Base-by-base conservation (phyloP, 257 asterid species). In the Solanum chaucha region DNA sequence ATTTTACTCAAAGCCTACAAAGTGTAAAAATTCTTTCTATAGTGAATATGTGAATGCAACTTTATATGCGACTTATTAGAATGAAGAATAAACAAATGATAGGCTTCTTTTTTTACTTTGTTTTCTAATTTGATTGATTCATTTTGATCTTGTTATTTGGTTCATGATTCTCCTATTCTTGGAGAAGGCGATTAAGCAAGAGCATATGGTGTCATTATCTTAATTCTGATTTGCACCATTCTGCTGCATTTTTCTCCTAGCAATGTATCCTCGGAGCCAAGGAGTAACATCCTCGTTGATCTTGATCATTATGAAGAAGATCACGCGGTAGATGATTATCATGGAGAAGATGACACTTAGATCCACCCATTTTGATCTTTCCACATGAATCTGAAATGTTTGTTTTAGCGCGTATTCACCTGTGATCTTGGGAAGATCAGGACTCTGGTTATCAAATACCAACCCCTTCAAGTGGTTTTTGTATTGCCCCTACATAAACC, bases 261-360 rank as follows among this genome's bases (percentile, higher is more conserved):
- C 98, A n/a, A 95, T 86, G 87, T 91, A 94, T 24, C 99, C 98
- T 1, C 98, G 95, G 67, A 95, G 91, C 98, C 98, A 94, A 4
- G 98, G 99, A 8, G 99, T 97, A 12, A 97, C 96, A 5, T 95
- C 99, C 94, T 97, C 99, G 55, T 92, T 97, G 15, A 94, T 89
- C 87, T 97, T 97, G 93, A 97, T 97, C 95, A 94, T 89, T 87
- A 94, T 59, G 94, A 94, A 97, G 95, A 97, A 97, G 86, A 97
- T 92, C 86, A 95, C 78, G 14, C 99, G 96, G 78, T 97, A 97
- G 87, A 91, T 88, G 80, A 97, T 78, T 77, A 95, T 95, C 99
- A 97, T 97, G 92, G 95, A 87, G 86, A 94, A 88, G 34, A 94
- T 91, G 17, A 97, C 99, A 74, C 98, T 92, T 10, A 97, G 95